A percentile compares a stretch with the other conserved stretches of the same genome.
These are phyloP conservation scores for Murraya paniculata DNA, from an alignment of 345 rosid species.

Conservation along the genomic window DNA sequence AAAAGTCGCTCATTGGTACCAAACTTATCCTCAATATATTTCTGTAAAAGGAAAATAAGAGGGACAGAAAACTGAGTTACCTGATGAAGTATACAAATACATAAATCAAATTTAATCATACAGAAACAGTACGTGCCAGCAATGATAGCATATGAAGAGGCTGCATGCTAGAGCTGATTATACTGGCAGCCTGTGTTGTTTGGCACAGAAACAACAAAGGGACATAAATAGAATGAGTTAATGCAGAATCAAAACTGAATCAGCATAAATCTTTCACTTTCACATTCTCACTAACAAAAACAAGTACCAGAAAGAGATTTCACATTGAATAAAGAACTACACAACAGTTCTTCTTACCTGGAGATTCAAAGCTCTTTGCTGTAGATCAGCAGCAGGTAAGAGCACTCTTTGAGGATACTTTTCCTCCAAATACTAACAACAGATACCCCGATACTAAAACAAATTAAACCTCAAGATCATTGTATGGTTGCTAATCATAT, in stretches of 20 bases:
- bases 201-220: not conserved
- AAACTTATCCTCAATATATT: conserved; percentile 33
- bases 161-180: conserved; percentile 51
- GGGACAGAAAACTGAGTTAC: not conserved
- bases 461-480: not conserved
- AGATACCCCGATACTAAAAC: too few relatives aligned
- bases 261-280: not conserved
- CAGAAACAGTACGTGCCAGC: conserved; percentile 30
- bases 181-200: conserved; percentile 45
- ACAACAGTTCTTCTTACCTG: conserved; percentile 31
- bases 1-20: conserved; percentile 29
- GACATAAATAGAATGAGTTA: not conserved
- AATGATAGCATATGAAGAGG: conserved; percentile 46
- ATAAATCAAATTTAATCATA: not conserved
- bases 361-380: conserved; percentile 35
- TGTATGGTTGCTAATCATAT: not conserved
- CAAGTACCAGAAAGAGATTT: not conserved
- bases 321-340: not conserved
- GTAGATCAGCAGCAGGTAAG: conserved; percentile 41
- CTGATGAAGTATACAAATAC: not conserved
- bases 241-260: not conserved
- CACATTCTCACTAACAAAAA: not conserved
- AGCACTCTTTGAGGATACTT: conserved; percentile 44
- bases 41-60: conserved; percentile 22
- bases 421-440: conserved; percentile 45